Evolutionary conservation across 148 eudicot genomes (phyloP), one percentile per base, ranked within the genome.

Genomic region (Cornus kousa): DNA sequence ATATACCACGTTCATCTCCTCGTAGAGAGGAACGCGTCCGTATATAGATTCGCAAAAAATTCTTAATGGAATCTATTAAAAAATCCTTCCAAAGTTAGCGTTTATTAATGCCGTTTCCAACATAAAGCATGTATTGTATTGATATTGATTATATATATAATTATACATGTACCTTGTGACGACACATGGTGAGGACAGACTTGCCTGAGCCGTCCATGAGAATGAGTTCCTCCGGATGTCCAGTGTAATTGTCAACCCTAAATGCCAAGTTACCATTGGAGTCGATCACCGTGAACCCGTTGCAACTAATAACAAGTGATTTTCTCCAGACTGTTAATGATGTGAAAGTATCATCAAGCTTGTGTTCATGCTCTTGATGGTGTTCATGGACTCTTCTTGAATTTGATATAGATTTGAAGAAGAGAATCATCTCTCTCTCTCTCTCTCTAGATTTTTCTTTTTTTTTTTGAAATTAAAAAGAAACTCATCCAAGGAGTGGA

Each of bases 241-340:
- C 85, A 24, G 73, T 35, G 83, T 92, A 94, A 81, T 91, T 92
- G 83, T 94, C 98, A 69, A 94, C 98, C 28, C 97, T 67, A 70
- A 79, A 91, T 1, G 77, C 90, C 24, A 94, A 82, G 68, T 83
- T 74, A 13, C 98, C 98, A 3, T 83, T 83, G 5, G 85, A 81
- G 83, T 90, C 92, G 24, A 92, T 86, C 32, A 94, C 97, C 0
- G 97, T 89, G 80, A 92, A 94, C 11, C 97, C 98, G 74, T 80
- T 85, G 28, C 97, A 94, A 79, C 80, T 83, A 13, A 79, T 78
- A 72, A 94, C 37, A 4, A 92, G 86, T 35, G 98, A 94, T 72
- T 94, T 94, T 59, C 91, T 87, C 98, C 98, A 94, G 9, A 94
- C 92, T 10, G 98, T 94, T 16, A 92, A 81, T 12, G 82, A 73